Base-by-base conservation (phyloP, 163 green algal species). In the Volvox carteri region DNA sequence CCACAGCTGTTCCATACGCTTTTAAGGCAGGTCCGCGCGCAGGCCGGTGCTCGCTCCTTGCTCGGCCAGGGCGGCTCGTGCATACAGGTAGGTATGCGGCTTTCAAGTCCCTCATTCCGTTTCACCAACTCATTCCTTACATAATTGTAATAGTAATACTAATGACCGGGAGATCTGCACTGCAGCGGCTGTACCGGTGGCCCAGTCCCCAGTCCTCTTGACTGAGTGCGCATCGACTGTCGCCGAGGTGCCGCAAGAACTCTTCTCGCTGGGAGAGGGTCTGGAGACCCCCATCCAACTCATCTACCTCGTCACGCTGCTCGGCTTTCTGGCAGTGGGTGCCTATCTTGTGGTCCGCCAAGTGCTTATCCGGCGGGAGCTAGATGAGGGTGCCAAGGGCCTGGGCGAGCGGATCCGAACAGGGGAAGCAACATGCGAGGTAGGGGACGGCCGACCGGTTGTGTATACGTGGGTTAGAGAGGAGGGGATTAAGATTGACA, bases 381-480 rank as follows among this genome's bases (percentile, higher is more conserved):
- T 99, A 56, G 98, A 99, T 68, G 98, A 99, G 90, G 94, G 96
- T 30, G 96, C 97, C 23, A 99, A 99, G 91, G 94, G 96, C 35
- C 94, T 99, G 78, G 98, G 98, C 23, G 98, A 99, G 77, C 93
- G 95, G 37, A 97, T 98, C 84, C 95, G 98, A 56, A 97, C 93
- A 16, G 95, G 95, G 0, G 92, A 98, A 76, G 97, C 96, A 0
- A 96, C 93, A 16, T 95, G 93, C 88, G 97, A 98, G 93, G 96
- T 97, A 56, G 16, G 77, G 16, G 48, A 35, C 54, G 54, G 54
- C 19, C 5, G 54, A 65, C 2, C n/a, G n/a, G n/a, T n/a, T n/a
- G n/a, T n/a, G n/a, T n/a, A n/a, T n/a, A n/a, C n/a, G n/a, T n/a
- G n/a, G n/a, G n/a, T n/a, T n/a, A n/a, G n/a, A n/a, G n/a, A n/a